These are phyloP conservation scores for Passalora sequoiae DNA, from an alignment of 2,329 filamentous ascomycete genomes.

Conservation along the genomic window DNA sequence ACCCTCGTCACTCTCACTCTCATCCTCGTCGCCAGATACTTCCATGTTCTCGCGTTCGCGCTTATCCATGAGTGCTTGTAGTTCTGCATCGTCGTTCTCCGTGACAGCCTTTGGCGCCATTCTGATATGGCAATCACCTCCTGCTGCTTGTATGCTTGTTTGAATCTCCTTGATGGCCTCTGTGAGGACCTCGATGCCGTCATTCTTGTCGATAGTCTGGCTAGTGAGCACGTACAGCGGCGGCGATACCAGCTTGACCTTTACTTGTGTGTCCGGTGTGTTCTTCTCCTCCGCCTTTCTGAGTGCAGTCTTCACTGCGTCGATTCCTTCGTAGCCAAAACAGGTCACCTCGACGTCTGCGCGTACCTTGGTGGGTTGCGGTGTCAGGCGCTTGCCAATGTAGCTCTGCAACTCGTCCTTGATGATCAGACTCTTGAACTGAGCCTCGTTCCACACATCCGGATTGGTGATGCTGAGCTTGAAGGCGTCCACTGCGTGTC, in stretches of 20 bases:
- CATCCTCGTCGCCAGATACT: constrained; percentile 93
- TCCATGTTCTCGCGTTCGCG: constrained; percentile 95
- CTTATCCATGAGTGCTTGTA: constrained; percentile 99
- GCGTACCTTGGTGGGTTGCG: constrained; percentile 97
- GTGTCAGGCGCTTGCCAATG: constrained; percentile 94
- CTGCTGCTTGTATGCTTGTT: constrained; percentile 68
- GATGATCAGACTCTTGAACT: constrained; percentile 78
- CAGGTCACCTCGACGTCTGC: constrained; percentile 93
- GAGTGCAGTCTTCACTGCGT: constrained; percentile 91
- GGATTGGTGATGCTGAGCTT: constrained; percentile 98
- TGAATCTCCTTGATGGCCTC: constrained; percentile 85
- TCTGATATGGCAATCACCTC: constrained; percentile 80
- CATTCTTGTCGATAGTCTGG: constrained; percentile 87
- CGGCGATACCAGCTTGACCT: constrained; percentile 96
- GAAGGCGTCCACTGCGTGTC: constrained; percentile 94
- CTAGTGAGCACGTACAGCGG: constrained; percentile 94
- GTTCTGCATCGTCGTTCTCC: constrained; percentile 93
- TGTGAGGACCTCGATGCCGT: constrained; percentile 78
- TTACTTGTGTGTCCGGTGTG: constrained; percentile 88
- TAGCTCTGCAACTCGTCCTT: constrained; percentile 88
- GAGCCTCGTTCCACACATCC: constrained; percentile 90
- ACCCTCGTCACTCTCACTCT: constrained; percentile 92
- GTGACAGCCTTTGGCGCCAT: constrained; percentile 99
- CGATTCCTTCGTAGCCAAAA: constrained; percentile 90
- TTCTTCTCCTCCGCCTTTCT: constrained; percentile 88